Conservation (phyloP, 164 flowering plant genomes). For the Macadamia tetraphylla region DNA sequence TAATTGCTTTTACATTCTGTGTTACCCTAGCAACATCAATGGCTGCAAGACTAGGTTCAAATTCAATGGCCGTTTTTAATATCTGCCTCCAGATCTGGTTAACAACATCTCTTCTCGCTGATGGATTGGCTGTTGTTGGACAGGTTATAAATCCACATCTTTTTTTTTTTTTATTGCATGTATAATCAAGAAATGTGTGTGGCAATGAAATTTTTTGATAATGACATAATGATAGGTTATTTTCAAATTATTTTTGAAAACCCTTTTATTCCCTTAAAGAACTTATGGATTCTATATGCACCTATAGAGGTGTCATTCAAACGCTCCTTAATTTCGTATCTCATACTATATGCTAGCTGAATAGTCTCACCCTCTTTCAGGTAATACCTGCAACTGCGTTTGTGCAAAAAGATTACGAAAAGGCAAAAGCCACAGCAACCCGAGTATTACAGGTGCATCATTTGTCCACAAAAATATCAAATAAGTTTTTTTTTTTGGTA, state of each 20-base stretch:
- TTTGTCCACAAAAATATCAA: background rate
- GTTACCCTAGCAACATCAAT: conserved; percentile 86
- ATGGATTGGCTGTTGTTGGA: conserved; percentile 83
- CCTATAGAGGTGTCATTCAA: no score
- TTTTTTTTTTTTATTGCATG: no score
- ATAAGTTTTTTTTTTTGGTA: background rate
- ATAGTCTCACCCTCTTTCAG: conserved; percentile 22
- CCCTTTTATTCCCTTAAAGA: no score
- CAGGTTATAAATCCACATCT: conserved; percentile 37
- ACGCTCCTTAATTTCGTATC: background rate
- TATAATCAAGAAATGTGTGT: no score
- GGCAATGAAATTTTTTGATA: no score
- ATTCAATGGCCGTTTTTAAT: conserved; percentile 95
- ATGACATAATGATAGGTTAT: no score
- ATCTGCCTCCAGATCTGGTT: conserved; percentile 90
- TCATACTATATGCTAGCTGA: background rate
- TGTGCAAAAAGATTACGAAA: conserved; percentile 59
- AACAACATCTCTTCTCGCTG: conserved; percentile 83
- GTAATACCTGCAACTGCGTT: conserved; percentile 86
- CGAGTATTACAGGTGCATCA: conserved; percentile 72
- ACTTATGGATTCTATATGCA: no score
- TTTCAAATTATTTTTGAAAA: no score
- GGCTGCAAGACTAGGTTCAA: conserved; percentile 81
- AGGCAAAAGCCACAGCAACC: conserved; percentile 53
- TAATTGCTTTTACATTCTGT: conserved; percentile 80